A percentile compares a stretch with the other conserved stretches of the same genome.
phyloP scores from a whole-genome alignment of 2,329 filamentous ascomycete genomes.

The Colletotrichum sp. region DNA sequence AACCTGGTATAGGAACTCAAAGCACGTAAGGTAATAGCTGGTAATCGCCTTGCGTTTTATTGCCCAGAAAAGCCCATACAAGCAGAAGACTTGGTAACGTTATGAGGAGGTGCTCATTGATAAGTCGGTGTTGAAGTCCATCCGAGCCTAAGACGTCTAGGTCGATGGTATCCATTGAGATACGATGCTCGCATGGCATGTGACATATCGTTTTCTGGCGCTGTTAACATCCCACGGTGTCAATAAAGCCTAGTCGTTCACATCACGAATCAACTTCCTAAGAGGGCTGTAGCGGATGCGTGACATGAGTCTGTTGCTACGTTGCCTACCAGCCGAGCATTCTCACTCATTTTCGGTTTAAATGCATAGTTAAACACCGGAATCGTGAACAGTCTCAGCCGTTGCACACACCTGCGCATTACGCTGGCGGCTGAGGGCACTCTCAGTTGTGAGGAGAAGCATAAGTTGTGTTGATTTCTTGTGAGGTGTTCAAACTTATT shows the following conservation, averaged over 20 bases:
- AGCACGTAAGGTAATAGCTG: too few species aligned
- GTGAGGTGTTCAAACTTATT: not conserved
- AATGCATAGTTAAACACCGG: too few species aligned
- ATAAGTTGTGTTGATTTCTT: not conserved
- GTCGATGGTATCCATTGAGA: not conserved
- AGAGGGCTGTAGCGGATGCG: too few species aligned
- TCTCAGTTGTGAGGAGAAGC: not conserved
- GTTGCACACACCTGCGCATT: not conserved
- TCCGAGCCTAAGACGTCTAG: not conserved
- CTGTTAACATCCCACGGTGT: accelerated
- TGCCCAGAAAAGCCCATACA: too few species aligned
- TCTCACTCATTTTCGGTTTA: too few species aligned
- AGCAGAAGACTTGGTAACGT: not conserved
- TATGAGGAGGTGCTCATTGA: not conserved
- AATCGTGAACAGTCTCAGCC: not conserved
- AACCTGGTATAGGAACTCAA: not conserved
- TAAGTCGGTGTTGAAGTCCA: not conserved
- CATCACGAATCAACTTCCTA: too few species aligned
- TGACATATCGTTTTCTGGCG: not conserved
- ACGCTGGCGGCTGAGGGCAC: accelerated
- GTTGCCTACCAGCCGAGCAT: too few species aligned
- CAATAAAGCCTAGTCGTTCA: not conserved
- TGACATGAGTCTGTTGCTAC: too few species aligned
- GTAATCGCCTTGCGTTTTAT: too few species aligned
- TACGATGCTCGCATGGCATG: not conserved